phyloP scores from a whole-genome alignment of 1,139 yeast genomes.

The Kodamaea fungicola region DNA sequence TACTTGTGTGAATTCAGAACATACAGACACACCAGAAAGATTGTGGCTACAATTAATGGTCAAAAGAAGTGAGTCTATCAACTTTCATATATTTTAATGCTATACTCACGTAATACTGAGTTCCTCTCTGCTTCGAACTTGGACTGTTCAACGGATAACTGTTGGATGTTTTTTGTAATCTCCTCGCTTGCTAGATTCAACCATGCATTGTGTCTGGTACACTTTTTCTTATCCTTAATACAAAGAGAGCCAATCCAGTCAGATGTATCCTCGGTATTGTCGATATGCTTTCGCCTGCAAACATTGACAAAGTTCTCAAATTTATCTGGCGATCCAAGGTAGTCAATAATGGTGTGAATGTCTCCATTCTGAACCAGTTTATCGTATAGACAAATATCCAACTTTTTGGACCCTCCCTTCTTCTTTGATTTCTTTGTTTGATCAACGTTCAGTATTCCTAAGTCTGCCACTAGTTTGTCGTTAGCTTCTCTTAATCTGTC shows the following conservation, averaged over 20 bases:
- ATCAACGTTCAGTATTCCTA: slow-evolving; percentile 8
- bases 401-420: slow-evolving; percentile 21
- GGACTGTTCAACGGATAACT: slow-evolving; percentile 20
- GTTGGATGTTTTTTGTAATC: slow-evolving; percentile 27
- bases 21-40: slow-evolving; percentile 56
- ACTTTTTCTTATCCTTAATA: slow-evolving; percentile 60
- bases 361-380: slow-evolving; percentile 7
- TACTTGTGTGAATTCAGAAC: slow-evolving; percentile 72
- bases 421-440: slow-evolving; percentile 18
- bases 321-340: background rate
- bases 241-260: slow-evolving; percentile 38
- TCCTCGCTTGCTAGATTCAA: slow-evolving; percentile 49
- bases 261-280: slow-evolving; percentile 13
- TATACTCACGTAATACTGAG: slow-evolving; percentile 29
- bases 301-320: slow-evolving; percentile 15
- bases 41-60: slow-evolving; percentile 77
- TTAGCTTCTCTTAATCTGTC: slow-evolving; percentile 38
- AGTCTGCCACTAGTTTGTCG: slow-evolving; percentile 23
- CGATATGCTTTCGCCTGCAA: slow-evolving; percentile 14
- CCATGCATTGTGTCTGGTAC: slow-evolving; percentile 70
- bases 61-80: slow-evolving; percentile 20
- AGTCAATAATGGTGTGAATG: background rate
- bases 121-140: slow-evolving; percentile 23
- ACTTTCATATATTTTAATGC: slow-evolving; percentile 32
- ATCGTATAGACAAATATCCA: slow-evolving; percentile 34